Evolutionary conservation across 192 early-diverging fungal genomes (phyloP).

Genomic region (Gryganskiella cystojenkinii): DNA sequence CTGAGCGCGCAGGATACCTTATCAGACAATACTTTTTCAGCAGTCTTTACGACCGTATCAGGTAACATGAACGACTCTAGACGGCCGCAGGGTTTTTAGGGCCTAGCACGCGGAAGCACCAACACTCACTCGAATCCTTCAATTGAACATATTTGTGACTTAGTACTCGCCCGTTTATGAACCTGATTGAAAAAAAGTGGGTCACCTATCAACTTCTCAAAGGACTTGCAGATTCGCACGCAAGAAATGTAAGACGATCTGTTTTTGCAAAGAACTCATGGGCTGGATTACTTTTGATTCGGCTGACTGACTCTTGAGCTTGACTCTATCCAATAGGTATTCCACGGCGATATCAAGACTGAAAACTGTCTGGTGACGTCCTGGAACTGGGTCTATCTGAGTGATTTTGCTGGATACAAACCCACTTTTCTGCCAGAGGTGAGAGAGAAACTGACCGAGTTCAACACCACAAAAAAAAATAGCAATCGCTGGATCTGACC

Average conservation of each 20-base stretch:
- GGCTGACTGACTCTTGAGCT: background rate
- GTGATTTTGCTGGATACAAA: constrained; percentile 92
- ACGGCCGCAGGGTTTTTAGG: too few species aligned
- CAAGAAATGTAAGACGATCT: constrained; percentile 61
- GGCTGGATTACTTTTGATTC: too few species aligned
- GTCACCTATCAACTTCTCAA: constrained; percentile 90
- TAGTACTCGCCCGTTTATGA: constrained; percentile 94
- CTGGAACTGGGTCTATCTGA: constrained; percentile 95
- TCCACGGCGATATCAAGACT: constrained; percentile 96
- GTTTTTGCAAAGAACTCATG: too few species aligned
- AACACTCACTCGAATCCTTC: too few species aligned
- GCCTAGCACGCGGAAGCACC: too few species aligned
- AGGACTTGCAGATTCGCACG: constrained; percentile 84
- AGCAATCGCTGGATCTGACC: too few species aligned
- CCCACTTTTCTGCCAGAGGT: constrained; percentile 93
- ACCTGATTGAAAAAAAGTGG: constrained; percentile 92
- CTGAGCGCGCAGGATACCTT: constrained; percentile 90
- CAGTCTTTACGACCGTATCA: constrained; percentile 97
- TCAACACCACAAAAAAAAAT: too few species aligned
- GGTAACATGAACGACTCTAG: constrained; percentile 57
- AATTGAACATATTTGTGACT: too few species aligned
- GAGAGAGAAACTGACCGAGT: constrained; percentile 4
- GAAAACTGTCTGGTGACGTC: constrained; percentile 95
- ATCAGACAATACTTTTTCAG: constrained; percentile 89
- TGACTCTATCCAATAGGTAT: constrained; percentile 61